These are phyloP conservation scores for Aspergillus sp. DNA, from an alignment of 2,329 filamentous ascomycete genomes.

Conservation along the genomic window DNA sequence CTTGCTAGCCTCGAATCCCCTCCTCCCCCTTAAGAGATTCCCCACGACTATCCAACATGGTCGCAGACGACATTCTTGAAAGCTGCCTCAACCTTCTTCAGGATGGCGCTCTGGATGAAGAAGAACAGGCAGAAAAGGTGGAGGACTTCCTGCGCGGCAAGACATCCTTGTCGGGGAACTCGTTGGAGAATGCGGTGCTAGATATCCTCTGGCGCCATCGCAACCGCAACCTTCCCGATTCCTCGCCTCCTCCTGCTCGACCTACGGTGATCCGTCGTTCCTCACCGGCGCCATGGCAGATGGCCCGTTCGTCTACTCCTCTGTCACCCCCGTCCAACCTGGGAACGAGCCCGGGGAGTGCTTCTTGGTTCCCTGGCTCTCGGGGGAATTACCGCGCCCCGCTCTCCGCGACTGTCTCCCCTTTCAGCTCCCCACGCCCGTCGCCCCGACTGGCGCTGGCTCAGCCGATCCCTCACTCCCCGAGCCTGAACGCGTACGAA, in stretches of 20 bases:
- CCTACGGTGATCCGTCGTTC: conserved; percentile 83
- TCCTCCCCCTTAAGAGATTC: conserved; percentile 3
- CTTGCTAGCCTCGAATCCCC: conserved; percentile 3
- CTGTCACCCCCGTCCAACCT: conserved; percentile 70
- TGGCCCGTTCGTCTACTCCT: conserved; percentile 65
- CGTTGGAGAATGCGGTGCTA: conserved; percentile 81
- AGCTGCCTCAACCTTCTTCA: conserved; percentile 82
- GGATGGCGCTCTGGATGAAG: conserved; percentile 74
- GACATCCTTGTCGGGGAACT: conserved; percentile 64
- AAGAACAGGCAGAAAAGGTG: conserved; percentile 88
- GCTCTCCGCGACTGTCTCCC: conserved; percentile 69
- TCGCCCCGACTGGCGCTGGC: conserved; percentile 86
- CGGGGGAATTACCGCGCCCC: conserved; percentile 68
- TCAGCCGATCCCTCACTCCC: conserved; percentile 90
- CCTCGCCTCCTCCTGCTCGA: conserved; percentile 77
- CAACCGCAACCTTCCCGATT: conserved; percentile 41
- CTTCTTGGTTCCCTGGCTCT: conserved; percentile 65
- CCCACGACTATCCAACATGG: conserved; percentile 51
- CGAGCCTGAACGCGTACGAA: conserved; percentile 88
- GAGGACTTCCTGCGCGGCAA: conserved; percentile 77
- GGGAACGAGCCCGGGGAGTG: conserved; percentile 72
- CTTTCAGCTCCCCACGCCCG: conserved; percentile 86
- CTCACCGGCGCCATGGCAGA: conserved; percentile 89
- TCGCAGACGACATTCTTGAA: conserved; percentile 87
- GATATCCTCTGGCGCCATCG: conserved; percentile 69